Evolutionary conservation across 208 protist species (phyloP), one percentile per base, ranked within the genome.

Genomic region (Wallacemonas sp.): DNA sequence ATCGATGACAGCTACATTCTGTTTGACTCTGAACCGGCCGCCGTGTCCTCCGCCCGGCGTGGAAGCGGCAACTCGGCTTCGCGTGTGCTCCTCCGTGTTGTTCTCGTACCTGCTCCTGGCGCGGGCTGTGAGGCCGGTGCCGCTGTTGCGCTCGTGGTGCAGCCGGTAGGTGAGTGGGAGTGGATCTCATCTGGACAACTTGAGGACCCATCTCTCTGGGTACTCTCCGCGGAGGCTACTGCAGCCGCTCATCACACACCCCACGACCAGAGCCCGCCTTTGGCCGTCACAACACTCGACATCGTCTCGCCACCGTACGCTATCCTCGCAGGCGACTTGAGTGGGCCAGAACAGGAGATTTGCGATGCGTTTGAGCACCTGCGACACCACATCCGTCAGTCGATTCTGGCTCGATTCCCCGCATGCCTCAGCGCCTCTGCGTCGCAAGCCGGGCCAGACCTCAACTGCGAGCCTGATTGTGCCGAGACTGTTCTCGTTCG

Each of bases 161-260:
- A 58, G 51, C 51, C 51, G 12, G 51, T 58, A n/a, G 19, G n/a
- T 5, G 30, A 58, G 15, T 58, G 51, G 51, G 51, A 58, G 30
- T 58, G 51, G 51, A 3, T 58, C 15, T 42, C 28, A 0, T 34
- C 8, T 5, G 28, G 21, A 14, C 5, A 58, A 21, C 12, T 38
- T n/a, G 51, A 38, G 51, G 28, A 34, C 15, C 30, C 51, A 5
- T 58, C 51, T 3, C 28, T 41, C 30, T 58, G 51, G 51, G 51
- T 58, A 31, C 51, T 58, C 11, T 58, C 51, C 15, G n/a, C 51
- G 11, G 31, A 2, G 8, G 24, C 51, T 11, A n/a, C 41, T 5
- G 15, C 15, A 19, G 9, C 44, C 12, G 4, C 5, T 22, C 17
- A 14, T 5, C 12, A 9, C 17, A 27, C 51, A 4, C 9, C 51